Evolutionary conservation across 73 alveolate species (phyloP), one percentile per base, ranked within the genome.

Genomic region (Symbiodinium pilosum): DNA sequence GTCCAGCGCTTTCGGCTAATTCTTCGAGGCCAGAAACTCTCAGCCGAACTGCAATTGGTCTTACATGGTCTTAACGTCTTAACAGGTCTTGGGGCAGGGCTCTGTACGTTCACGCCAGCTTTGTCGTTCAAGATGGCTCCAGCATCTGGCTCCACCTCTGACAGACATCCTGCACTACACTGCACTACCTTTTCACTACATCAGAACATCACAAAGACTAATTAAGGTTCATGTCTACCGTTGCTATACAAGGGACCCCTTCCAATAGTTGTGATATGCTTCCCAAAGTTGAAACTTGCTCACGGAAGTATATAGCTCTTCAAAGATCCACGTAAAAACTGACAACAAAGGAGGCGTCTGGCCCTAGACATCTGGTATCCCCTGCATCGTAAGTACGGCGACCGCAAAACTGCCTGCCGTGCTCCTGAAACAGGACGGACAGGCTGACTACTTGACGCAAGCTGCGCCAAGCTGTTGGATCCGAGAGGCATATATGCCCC

Each of bases 111-210:
- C 77, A 64, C 77, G 40, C 77, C 77, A 6, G 41, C 8, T 36
- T 24, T 64, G 77, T 64, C 77, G 77, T 64, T 64, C 77, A 64
- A 64, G 77, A 64, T 64, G 32, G 75, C 75, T 36, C 77, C 77
- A 64, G 77, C 2, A 36, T 64, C 77, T 24, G 77, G 77, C 77
- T 64, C 77, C 0, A 64, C 77, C 77, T 64, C 40, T 30, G 2
- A n/a, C n/a, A n/a, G n/a, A n/a, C n/a, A n/a, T n/a, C n/a, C n/a
- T n/a, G n/a, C n/a, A n/a, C n/a, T n/a, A n/a, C n/a, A n/a, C n/a
- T n/a, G n/a, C n/a, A n/a, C n/a, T n/a, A n/a, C 59, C 14, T 47
- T 47, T 14, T 47, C 59, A 47, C 21, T 14, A 47, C 59, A 9
- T 6, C 59, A 47, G 59, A 47, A 47, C 59, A 47, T 47, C 59